Evolutionary conservation across 179 eudicot species (phyloP), one percentile per base, ranked within the genome.

Genomic region (Monotropa hypopitys): DNA sequence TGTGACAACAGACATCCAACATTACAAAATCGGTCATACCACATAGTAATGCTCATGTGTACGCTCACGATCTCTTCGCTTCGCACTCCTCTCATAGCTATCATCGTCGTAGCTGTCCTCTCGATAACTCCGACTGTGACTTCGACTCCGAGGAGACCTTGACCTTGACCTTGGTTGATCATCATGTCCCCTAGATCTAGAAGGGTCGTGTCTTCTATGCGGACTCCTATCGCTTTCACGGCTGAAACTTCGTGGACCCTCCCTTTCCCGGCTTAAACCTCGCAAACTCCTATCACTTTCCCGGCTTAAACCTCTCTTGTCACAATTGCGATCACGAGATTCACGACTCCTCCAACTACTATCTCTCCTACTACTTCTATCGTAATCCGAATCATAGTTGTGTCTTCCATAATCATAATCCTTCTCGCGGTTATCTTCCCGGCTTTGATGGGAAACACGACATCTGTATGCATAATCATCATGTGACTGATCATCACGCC

Each of bases 331-430:
- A 21, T 94, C 98, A 65, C 92, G 91, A 50, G 98, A 91, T 80
- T 83, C 94, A 74, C 89, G 97, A 75, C 97, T 83, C 75, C 89
- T 87, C 99, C 98, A 91, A 81, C 86, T 89, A 54, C 93, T 85
- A 40, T 88, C 99, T 65, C 83, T 89, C 72, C 86, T 86, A 80
- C 90, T 83, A 76, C 91, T 86, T 84, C 95, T 83, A 45, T 95
- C 97, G 78, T 93, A 85, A 78, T 91, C 99, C 42, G 98, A 88
- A 88, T 95, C 98, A 87, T 95, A 88, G 81, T 96, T 91, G 59
- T 80, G 89, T 79, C 94, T 87, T n/a, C 89, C 90, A 79, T 88
- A 82, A 74, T 88, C 98, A 84, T 83, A 86, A 81, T 93, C 97
- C 82, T 91, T 88, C 77, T 95, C 99, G 67, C 92, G 97, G 83